Percentiles rank a stretch among this genome's conserved stretches.
These are phyloP conservation scores for Podosphaera fusca DNA, from an alignment of 2,329 filamentous ascomycete species.

Conservation along the genomic window DNA sequence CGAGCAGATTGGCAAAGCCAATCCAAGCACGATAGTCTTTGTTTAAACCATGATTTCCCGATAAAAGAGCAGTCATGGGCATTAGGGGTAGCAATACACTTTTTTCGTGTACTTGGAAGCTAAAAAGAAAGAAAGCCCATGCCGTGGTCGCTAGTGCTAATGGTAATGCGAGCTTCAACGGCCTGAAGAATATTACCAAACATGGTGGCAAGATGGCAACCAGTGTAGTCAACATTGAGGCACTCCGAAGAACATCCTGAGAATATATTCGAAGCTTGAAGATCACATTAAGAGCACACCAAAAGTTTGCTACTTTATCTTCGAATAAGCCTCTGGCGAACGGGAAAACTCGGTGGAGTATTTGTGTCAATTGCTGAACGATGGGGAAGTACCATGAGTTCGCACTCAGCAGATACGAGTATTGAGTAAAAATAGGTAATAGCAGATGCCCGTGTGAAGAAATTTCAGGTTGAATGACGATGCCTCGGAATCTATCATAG, in stretches of 20 bases:
- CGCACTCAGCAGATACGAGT: conserved; percentile 35
- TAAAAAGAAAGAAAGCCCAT: conserved; percentile 96
- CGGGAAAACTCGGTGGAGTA: conserved; percentile 81
- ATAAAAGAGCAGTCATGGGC: conserved; percentile 76
- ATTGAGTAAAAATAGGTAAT: conserved; percentile 35
- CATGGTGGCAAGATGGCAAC: conserved; percentile 59
- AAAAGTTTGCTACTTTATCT: conserved; percentile 96
- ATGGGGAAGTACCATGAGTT: conserved; percentile 50
- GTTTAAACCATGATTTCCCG: conserved; percentile 52
- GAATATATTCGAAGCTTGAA: conserved; percentile 68
- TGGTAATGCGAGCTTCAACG: conserved; percentile 54
- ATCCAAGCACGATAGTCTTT: conserved; percentile 70
- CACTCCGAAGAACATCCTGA: conserved; percentile 45
- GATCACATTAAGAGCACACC: conserved; percentile 78
- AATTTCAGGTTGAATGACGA: conserved; percentile 31
- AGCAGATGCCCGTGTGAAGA: conserved; percentile 31
- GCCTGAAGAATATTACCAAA: conserved; percentile 53
- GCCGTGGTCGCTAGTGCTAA: conserved; percentile 62
- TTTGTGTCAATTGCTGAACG: conserved; percentile 57
- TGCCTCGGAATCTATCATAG: conserved; percentile 42
- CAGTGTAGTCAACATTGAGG: conserved; percentile 53
- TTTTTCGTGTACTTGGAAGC: conserved; percentile 97
- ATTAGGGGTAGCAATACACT: conserved; percentile 79
- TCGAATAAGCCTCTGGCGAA: conserved; percentile 92
- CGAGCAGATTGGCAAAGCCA: conserved; percentile 81